phyloP scores from a whole-genome alignment of 345 rosid genomes.

The Brassica cretica region DNA sequence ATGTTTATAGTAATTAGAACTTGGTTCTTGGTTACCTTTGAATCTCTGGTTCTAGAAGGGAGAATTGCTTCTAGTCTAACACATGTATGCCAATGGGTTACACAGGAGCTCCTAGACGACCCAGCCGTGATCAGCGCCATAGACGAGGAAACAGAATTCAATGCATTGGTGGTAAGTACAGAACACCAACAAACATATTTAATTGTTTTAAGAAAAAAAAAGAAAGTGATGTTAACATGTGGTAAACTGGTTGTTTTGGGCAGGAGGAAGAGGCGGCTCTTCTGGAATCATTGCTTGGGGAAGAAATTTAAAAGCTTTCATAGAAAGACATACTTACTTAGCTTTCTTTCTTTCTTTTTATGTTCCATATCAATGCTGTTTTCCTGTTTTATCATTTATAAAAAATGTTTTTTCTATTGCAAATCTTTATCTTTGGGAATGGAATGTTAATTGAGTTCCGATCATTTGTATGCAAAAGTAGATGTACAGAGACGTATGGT shows the following conservation, averaged over 20 bases:
- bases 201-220: not conserved
- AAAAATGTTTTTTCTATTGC: not conserved
- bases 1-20: not conserved
- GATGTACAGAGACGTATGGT: not conserved
- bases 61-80: not conserved
- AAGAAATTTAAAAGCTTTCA: conserved; percentile 39
- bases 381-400: not conserved
- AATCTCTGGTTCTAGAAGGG: not conserved
- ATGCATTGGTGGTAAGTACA: conserved; percentile 81
- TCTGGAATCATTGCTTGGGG: conserved; percentile 70
- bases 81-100: conserved; percentile 11
- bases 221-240: conserved; percentile 4
- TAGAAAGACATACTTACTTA: not conserved
- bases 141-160: conserved; percentile 91
- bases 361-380: conserved; percentile 1
- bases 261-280: conserved; percentile 97
- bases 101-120: conserved; percentile 92
- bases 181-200: not conserved
- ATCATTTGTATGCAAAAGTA: not conserved
- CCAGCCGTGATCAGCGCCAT: conserved; percentile 69
- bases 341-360: conserved; percentile 3
- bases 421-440: not conserved
- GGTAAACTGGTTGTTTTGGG: conserved; percentile 18
- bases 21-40: conserved; percentile 1
- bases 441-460: not conserved